These are phyloP conservation scores for Coprinellus aureogranulatus DNA, from an alignment of 768 basidiomycete species.

Conservation along the genomic window DNA sequence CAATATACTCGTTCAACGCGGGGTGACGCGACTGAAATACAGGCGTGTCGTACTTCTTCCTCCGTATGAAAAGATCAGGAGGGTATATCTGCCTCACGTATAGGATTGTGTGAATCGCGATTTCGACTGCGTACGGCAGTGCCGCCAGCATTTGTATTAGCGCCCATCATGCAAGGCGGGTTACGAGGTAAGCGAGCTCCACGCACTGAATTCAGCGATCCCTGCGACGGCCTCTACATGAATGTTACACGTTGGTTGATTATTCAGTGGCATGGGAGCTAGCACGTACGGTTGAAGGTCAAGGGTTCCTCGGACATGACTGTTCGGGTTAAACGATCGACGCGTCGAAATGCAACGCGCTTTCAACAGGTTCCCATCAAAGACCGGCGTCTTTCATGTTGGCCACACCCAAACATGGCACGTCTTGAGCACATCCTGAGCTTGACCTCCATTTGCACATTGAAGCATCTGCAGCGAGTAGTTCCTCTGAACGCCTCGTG, in stretches of 20 bases:
- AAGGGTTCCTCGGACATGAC: conserved; percentile 8
- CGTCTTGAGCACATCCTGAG: too few species aligned
- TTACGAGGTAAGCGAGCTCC: not conserved
- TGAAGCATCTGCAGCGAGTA: too few species aligned
- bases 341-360: too few species aligned
- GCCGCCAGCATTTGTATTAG: not conserved
- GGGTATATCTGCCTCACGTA: conserved; percentile 92
- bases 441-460: too few species aligned
- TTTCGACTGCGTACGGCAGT: conserved; percentile 66
- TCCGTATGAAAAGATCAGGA: conserved; percentile 77
- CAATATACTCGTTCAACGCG: conserved; percentile 81
- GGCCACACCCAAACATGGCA: too few species aligned
- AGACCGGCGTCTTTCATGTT: too few species aligned
- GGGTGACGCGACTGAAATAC: conserved; percentile 95
- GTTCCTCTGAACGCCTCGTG: too few species aligned
- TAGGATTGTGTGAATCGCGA: conserved; percentile 88
- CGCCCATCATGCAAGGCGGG: not conserved
- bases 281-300: conserved; percentile 30
- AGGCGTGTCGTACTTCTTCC: conserved; percentile 87
- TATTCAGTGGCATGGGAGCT: not conserved
- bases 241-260: not conserved
- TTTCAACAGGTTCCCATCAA: too few species aligned
- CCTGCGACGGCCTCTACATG: conserved; percentile 58
- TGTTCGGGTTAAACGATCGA: not conserved
- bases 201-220: conserved; percentile 70